Conservation (phyloP, 78 protist genomes). For the Polysphondylium violaceum region DNA sequence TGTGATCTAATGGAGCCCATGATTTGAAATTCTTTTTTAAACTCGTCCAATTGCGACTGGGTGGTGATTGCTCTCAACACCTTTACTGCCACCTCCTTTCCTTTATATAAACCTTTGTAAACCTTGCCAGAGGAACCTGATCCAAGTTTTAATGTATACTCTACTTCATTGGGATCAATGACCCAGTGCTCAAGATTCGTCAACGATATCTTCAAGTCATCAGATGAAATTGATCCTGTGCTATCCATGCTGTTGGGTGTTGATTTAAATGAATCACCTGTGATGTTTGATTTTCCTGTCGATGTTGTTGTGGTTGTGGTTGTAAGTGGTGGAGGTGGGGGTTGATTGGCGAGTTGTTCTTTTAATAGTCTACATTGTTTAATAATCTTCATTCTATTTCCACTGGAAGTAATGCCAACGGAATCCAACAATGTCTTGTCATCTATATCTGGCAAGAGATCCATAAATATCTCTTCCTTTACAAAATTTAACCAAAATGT, state of each 20-base stretch:
- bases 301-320: neutral
- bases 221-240: constrained; percentile 23
- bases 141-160: constrained; percentile 71
- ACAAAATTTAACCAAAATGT: constrained; percentile 61
- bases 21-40: constrained; percentile 80
- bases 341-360: constrained; percentile 8
- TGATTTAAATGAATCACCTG: constrained; percentile 34
- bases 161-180: constrained; percentile 60
- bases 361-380: constrained; percentile 50
- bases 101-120: constrained; percentile 68
- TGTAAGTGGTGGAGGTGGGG: neutral
- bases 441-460: constrained; percentile 48
- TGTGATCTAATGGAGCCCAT: constrained; percentile 77
- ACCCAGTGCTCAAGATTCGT: constrained; percentile 40
- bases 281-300: neutral
- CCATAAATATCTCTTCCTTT: constrained; percentile 78
- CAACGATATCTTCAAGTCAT: constrained; percentile 44
- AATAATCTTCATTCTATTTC: constrained; percentile 47
- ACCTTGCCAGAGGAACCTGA: constrained; percentile 79
- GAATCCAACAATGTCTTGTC: constrained; percentile 36
- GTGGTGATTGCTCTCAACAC: constrained; percentile 58
- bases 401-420: constrained; percentile 32
- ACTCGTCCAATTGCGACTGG: constrained; percentile 60
- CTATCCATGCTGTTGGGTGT: constrained; percentile 46
- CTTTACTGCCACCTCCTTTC: constrained; percentile 83